Base-by-base conservation (phyloP, 306 rosid species). In the Trifolium repens region DNA sequence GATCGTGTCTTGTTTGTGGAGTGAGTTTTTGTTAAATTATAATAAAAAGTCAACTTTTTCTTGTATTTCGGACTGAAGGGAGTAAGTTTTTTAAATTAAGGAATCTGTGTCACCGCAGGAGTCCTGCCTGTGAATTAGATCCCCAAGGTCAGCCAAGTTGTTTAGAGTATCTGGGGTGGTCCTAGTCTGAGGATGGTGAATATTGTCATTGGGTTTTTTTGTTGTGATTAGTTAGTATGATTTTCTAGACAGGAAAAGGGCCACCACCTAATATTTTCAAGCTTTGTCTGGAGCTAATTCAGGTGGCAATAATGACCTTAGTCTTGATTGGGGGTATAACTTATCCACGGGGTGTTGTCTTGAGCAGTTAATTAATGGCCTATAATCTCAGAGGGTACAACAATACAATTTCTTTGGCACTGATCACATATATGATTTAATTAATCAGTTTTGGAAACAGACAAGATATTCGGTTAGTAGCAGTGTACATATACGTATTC, bases 121-220 rank as follows among this genome's bases (percentile, higher is more conserved):
- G 15, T 60, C 40, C 9, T 60, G 16, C 5, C 11, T 9, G 44
- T 40, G 24, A 39, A 35, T 16, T 9, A 35, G 26, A 37, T 16
- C 27, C 69, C 22, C 49, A 37, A 62, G 26, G 35, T 40, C 7
- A 8, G 47, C 14, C 27, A 16, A 34, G 69, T 39, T 27, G 9
- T 17, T 16, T 63, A 63, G 27, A 64, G 71, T 66, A 17, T 30
- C 53, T 16, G 50, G 30, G 9, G 52, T 42, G 71, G 52, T 5
- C 71, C 53, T 66, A 17, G 67, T 30, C 12, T 30, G 40, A 32
- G 22, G 67, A 8, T 42, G 52, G 52, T 40, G 71, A 65, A 65
- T 66, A 22, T 40, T 66, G 34, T 42, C 53, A 19, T 9, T 66
- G 34, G 16, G 6, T 3, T 19, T 32, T 60, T 61, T 32, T 34